Conservation (phyloP, 345 rosid species). For the Moringa oleifera region DNA sequence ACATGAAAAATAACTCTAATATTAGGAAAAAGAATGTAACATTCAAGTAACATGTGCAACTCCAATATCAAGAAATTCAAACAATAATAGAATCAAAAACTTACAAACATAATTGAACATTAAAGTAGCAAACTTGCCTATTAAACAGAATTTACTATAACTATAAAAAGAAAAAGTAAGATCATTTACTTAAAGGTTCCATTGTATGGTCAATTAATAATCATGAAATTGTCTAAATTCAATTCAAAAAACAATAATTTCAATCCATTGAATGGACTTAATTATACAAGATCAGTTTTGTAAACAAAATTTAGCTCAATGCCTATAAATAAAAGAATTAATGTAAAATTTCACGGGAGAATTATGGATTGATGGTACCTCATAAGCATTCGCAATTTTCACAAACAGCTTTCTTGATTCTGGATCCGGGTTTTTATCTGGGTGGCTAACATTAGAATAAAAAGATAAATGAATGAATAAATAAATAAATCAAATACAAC, state of each 20-base stretch:
- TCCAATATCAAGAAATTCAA: not conserved
- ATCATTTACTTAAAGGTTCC: too few species aligned
- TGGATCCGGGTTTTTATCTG: slow-evolving; percentile 97
- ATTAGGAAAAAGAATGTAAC: too few species aligned
- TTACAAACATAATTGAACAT: too few species aligned
- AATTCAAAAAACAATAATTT: too few species aligned
- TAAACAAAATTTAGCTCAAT: not conserved
- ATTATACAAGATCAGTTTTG: not conserved
- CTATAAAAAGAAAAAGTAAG: too few species aligned
- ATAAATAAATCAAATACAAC: slow-evolving; percentile 1
- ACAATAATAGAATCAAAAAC: not conserved
- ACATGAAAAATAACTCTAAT: not conserved
- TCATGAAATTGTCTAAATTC: too few species aligned
- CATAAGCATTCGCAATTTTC: slow-evolving; percentile 95
- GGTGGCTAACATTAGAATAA: slow-evolving; percentile 51
- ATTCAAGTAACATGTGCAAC: not conserved
- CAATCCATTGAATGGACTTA: not conserved
- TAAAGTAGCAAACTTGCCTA: too few species aligned
- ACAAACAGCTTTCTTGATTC: slow-evolving; percentile 84
- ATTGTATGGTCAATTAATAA: too few species aligned
- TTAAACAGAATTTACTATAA: too few species aligned
- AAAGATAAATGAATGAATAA: slow-evolving; percentile 3
- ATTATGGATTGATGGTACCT: slow-evolving; percentile 34
- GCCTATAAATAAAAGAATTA: not conserved
- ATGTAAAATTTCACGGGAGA: not conserved